A percentile compares a stretch with the other conserved stretches of the same genome.
Conservation (phyloP, 441 rosid genomes). For the Oxalis stricta region DNA sequence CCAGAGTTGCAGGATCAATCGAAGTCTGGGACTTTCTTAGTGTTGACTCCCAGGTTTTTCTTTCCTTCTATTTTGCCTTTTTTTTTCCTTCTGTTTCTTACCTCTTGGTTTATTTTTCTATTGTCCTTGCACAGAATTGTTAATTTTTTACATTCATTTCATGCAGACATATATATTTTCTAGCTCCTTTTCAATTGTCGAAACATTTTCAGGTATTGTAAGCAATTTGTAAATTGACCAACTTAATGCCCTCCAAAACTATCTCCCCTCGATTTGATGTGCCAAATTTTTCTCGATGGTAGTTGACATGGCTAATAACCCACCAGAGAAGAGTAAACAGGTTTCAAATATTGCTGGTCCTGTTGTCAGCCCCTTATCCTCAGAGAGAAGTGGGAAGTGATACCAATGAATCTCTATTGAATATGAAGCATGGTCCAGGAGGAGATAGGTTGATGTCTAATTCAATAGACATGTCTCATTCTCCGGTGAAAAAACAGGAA, state of each 20-base stretch:
- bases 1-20: constrained; percentile 84
- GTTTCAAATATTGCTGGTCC: constrained; percentile 26
- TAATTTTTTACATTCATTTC: constrained; percentile 15
- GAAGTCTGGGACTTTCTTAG: constrained; percentile 99
- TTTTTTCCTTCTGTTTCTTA: background rate
- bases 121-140: constrained; percentile 6
- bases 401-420: constrained; percentile 32
- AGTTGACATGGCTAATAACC: constrained; percentile 49
- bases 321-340: constrained; percentile 35
- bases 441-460: constrained; percentile 24
- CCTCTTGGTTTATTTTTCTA: background rate
- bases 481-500: constrained; percentile 23
- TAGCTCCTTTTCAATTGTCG: constrained; percentile 82
- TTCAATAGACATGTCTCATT: constrained; percentile 24
- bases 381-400: constrained; percentile 30
- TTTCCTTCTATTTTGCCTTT: constrained; percentile 4
- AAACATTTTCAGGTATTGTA: constrained; percentile 71
- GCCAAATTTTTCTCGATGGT: constrained; percentile 5
- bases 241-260: no score
- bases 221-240: no score
- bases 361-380: constrained; percentile 19
- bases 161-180: constrained; percentile 94
- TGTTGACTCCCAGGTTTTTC: constrained; percentile 91
- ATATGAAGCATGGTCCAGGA: constrained; percentile 21
- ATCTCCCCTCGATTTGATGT: constrained; percentile 9